These are phyloP conservation scores for Myriangium duriaei DNA, from an alignment of 2,329 filamentous ascomycete species.

Conservation along the genomic window DNA sequence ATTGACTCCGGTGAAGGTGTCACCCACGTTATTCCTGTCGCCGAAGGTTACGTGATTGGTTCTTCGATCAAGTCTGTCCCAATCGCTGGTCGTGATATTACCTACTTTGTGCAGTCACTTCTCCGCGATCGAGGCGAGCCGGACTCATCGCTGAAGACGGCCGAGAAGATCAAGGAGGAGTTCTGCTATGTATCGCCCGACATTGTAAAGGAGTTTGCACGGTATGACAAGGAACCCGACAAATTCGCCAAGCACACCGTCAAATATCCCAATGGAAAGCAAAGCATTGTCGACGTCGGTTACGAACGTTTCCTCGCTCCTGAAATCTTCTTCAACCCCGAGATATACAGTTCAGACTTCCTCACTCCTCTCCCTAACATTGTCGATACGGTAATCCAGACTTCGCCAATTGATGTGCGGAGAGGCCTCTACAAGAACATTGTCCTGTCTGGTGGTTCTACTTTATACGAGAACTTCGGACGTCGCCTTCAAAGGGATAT, in stretches of 20 bases:
- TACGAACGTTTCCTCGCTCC: slow-evolving; percentile 97
- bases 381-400: slow-evolving; percentile 93
- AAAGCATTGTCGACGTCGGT: slow-evolving; percentile 79
- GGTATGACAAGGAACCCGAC: slow-evolving; percentile 81
- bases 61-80: slow-evolving; percentile 99
- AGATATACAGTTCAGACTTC: slow-evolving; percentile 99
- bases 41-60: slow-evolving; percentile 96
- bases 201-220: slow-evolving; percentile 95
- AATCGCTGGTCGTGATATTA: slow-evolving; percentile 94
- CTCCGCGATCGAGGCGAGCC: slow-evolving; percentile 92
- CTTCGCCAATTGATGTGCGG: slow-evolving; percentile 92
- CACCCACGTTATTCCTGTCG: slow-evolving; percentile 96
- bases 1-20: slow-evolving; percentile 98
- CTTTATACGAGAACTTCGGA: slow-evolving; percentile 96
- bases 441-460: slow-evolving; percentile 91
- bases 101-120: slow-evolving; percentile 94
- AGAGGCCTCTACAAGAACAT: slow-evolving; percentile 99
- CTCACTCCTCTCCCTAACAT: slow-evolving; percentile 87
- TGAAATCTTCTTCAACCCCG: slow-evolving; percentile 99
- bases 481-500: slow-evolving; percentile 93
- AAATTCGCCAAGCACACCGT: slow-evolving; percentile 86
- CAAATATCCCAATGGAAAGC: slow-evolving; percentile 70
- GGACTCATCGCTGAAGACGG: slow-evolving; percentile 92
- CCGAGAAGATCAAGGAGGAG: slow-evolving; percentile 96
- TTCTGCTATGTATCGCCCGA: slow-evolving; percentile 98